These are phyloP conservation scores for Rhazya stricta DNA, from an alignment of 257 asterid species.

Conservation along the genomic window DNA sequence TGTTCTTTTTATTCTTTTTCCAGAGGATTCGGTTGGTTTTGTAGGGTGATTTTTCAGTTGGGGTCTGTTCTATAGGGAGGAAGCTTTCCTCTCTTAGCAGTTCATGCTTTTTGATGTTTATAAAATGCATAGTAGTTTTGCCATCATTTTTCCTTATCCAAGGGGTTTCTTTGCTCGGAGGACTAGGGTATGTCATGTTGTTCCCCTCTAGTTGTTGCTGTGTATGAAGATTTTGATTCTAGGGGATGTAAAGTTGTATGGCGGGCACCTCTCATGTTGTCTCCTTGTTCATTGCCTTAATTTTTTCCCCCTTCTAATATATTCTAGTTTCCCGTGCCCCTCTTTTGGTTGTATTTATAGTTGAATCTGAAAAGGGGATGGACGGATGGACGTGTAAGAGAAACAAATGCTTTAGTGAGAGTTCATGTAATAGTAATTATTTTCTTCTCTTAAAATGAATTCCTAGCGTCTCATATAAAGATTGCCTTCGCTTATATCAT, in stretches of 20 bases:
- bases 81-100: constrained; percentile 17
- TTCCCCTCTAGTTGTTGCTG: constrained; percentile 16
- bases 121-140: constrained; percentile 10
- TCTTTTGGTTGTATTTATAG: constrained; percentile 21
- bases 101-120: constrained; percentile 1
- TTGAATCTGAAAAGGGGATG: constrained; percentile 14
- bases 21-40: constrained; percentile 14
- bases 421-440: constrained; percentile 9
- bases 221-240: constrained; percentile 22
- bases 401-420: constrained; percentile 14
- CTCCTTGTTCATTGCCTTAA: constrained; percentile 3
- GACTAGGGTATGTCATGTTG: constrained; percentile 5
- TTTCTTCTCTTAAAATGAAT: background rate
- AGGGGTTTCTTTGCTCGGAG: background rate
- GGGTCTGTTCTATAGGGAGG: constrained; percentile 10
- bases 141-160: constrained; percentile 7
- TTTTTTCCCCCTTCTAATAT: background rate
- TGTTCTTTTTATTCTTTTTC: background rate
- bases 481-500: too few relatives aligned
- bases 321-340: constrained; percentile 9
- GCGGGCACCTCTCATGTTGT: background rate
- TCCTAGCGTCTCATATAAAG: background rate
- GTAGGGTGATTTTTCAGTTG: constrained; percentile 15
- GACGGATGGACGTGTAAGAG: constrained; percentile 19
- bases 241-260: constrained; percentile 26